A percentile compares a stretch with the other conserved stretches of the same genome.
Conservation (phyloP, 2,329 filamentous ascomycete species). For the Epichloe gansuensis region DNA sequence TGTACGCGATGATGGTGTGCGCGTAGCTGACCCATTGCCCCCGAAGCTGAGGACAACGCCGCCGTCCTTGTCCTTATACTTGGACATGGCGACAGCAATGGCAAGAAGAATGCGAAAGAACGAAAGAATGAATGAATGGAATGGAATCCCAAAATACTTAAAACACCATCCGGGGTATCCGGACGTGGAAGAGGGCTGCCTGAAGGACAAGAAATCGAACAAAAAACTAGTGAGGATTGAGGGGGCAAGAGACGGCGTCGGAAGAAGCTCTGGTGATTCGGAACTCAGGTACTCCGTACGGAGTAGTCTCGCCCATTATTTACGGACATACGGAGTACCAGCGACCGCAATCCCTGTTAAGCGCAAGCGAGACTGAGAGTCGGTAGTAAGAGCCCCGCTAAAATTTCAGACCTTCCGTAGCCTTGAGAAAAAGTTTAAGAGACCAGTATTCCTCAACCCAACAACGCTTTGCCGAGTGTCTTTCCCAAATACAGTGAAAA, state of each 20-base stretch:
- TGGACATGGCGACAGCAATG: slow-evolving; percentile 22
- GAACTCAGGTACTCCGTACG: too few species aligned
- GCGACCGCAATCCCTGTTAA: background rate
- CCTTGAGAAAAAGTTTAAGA: slow-evolving; percentile 12
- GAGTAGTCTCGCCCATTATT: too few species aligned
- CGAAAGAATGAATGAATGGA: background rate
- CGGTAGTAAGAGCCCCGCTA: slow-evolving; percentile 10
- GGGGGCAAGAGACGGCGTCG: slow-evolving; percentile 7
- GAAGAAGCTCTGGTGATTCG: background rate
- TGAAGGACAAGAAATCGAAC: slow-evolving; percentile 1
- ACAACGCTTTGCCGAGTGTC: background rate
- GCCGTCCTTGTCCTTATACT: slow-evolving; percentile 53
- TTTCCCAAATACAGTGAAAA: background rate
- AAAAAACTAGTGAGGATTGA: background rate
- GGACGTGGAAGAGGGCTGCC: slow-evolving; percentile 8
- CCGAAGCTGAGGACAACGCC: slow-evolving; percentile 55
- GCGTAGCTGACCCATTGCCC: slow-evolving; percentile 79
- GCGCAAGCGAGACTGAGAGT: slow-evolving; percentile 2
- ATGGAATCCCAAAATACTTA: slow-evolving; percentile 6
- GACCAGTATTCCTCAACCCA: slow-evolving; percentile 19
- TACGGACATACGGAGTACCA: background rate
- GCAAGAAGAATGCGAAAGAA: slow-evolving; percentile 11
- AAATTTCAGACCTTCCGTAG: slow-evolving; percentile 10
- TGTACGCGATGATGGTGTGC: slow-evolving; percentile 75
- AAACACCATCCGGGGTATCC: slow-evolving; percentile 21